Base-by-base conservation (phyloP, 2,329 filamentous ascomycete species). In the Stachybotrys elegans region DNA sequence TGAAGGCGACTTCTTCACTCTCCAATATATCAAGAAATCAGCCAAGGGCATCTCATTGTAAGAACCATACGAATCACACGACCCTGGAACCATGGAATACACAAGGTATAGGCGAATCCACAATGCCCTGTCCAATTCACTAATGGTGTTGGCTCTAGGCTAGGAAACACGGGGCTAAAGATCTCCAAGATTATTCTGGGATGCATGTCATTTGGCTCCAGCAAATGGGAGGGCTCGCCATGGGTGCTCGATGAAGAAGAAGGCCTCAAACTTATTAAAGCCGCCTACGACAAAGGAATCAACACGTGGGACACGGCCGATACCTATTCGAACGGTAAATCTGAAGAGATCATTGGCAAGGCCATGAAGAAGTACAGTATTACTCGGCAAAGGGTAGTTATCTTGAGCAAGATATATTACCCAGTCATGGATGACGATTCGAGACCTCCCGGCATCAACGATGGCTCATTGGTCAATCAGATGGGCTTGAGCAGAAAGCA, bases 291-390 rank as follows among this genome's bases (percentile, higher is more conserved):
- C 43, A 62, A 64, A 5, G 82, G 81, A 9, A 67, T 85, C 44
- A 84, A 82, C 49, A 84, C 80, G 0, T 76, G 71, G 72, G 55
- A 73, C 44, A 74, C 71, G 34, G 76, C 78, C 16, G 74, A 81
- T 51, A 68, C 72, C 29, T 81, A 82, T 61, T 78, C 72, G 16
- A 79, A 86, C 55, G 84, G 84, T 19, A 56, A 63, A 7, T 83
- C 76, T 3, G 84, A 88, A 56, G 65, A 71, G 40, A 76, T 88
- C 50, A 74, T 88, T 47, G 83, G 73, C 44, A 83, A 81, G 56
- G 81, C 83, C 0, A 64, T 87, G 42, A 77, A 77, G 53, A 68
- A 78, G 48, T 84, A 78, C 67, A 68, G 73, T 25, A 84, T 87
- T 49, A 81, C 83, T 0, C 73, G 83, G 6, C 64, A 72, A 48